Conservation (phyloP, 768 basidiomycete species). For the Kwoniella dejecticola region DNA sequence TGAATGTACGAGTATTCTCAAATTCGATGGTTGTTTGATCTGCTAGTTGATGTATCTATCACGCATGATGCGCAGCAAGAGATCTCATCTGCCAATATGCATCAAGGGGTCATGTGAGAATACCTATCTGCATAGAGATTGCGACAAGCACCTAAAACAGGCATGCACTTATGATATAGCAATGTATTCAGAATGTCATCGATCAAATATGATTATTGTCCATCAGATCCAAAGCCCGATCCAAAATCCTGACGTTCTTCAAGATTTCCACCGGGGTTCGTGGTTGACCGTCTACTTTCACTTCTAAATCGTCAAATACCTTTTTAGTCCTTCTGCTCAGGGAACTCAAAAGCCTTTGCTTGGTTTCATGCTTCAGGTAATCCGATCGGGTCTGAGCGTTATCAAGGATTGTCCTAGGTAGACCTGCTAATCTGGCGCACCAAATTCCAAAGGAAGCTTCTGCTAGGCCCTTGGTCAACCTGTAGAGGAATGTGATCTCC, state of each 20-base stretch:
- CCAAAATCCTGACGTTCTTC: slow-evolving; percentile 18
- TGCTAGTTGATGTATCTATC: too few species aligned
- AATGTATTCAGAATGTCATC: too few species aligned
- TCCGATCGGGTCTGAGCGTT: slow-evolving; percentile 63
- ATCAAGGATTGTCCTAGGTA: slow-evolving; percentile 70
- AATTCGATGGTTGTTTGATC: too few species aligned
- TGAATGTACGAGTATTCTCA: too few species aligned
- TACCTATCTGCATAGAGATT: too few species aligned
- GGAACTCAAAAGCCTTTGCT: slow-evolving; percentile 28
- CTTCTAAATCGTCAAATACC: slow-evolving; percentile 10
- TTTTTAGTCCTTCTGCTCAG: slow-evolving; percentile 20
- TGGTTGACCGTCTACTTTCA: neutral
- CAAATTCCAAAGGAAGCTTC: slow-evolving; percentile 86
- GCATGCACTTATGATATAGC: too few species aligned
- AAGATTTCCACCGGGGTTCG: slow-evolving; percentile 1
- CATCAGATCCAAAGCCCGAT: slow-evolving; percentile 20
- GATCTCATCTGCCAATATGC: too few species aligned
- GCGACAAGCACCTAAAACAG: too few species aligned
- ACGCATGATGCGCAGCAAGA: too few species aligned
- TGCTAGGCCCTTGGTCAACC: slow-evolving; percentile 70
- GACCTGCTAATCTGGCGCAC: slow-evolving; percentile 78
- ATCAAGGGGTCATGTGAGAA: too few species aligned
- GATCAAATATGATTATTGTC: too few species aligned
- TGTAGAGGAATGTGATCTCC: slow-evolving; percentile 85
- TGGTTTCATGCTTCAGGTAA: slow-evolving; percentile 62